Base-by-base conservation (phyloP, 2,329 filamentous ascomycete genomes). In the Calonectria multiphialidica region DNA sequence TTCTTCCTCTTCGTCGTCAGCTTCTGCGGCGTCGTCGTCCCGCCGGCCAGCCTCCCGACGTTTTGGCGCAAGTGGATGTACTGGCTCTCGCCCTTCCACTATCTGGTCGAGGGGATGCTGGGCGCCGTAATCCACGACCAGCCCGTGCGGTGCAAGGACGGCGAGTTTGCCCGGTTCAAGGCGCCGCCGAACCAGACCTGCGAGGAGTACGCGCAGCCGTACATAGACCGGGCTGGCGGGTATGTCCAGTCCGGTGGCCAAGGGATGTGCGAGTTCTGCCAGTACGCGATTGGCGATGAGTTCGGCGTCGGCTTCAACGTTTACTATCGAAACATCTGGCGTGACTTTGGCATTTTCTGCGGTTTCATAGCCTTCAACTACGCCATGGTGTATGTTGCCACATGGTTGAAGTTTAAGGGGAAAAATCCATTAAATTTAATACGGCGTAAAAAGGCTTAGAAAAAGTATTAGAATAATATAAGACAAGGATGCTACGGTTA, bases 11-110 rank as follows among this genome's bases (percentile, higher is more conserved):
- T 94, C 76, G 88, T 94, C 44, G 87, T 93, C 25, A 89, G 89
- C 10, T 94, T 94, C 86, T 94, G 92, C 80, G 93, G 93, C 70
- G 91, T 94, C 7, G 88, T 93, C 12, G 92, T 94, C 1, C 92
- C 92, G 0, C 90, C 90, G 18, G 78, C 74, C 2, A 86, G 86
- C 4, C 82, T 94, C 0, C 90, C 90, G 0, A 81, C 84, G 1
- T 94, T 94, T 80, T 94, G 93, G 92, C 85, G 87, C 16, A 82
- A 82, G 9, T 91, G 88, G 88, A 90, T 92, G 89, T 93, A 94
- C 81, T 90, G 89, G 82, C 85, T 94, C 25, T 91, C 91, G 0
- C 93, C 93, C 0, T 93, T 93, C 81, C 88, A 90, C 72, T 94
- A 94, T 76, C 86, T 93, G 0, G 82, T 94, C 2, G 90, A 92